A percentile compares a stretch with the other conserved stretches of the same genome.
These are phyloP conservation scores for Alternaria gansuensis DNA, from an alignment of 2,329 filamentous ascomycete genomes.

Conservation along the genomic window DNA sequence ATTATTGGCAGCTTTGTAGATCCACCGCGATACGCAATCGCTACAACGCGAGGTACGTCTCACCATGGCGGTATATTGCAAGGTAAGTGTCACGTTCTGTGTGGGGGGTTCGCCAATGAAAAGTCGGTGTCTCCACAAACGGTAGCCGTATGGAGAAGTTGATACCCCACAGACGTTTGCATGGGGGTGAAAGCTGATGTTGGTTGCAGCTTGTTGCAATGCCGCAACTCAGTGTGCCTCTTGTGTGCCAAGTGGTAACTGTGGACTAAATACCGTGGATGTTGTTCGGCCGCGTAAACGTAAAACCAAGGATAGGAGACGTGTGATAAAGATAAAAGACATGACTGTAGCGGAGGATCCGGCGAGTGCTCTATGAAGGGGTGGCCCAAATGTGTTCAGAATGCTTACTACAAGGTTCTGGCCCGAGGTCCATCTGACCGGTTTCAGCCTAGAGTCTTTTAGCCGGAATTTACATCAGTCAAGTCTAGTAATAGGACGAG, in stretches of 20 bases:
- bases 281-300: conserved; percentile 1
- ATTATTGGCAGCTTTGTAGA: conserved; percentile 2
- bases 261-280: no score
- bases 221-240: not conserved
- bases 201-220: not conserved
- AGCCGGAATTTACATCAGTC: not conserved
- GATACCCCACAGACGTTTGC: conserved; percentile 1
- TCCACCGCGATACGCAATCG: not conserved
- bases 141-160: conserved; percentile 5
- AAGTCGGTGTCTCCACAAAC: conserved; percentile 1
- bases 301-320: not conserved
- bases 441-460: conserved; percentile 2
- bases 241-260: not conserved
- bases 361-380: conserved; percentile 2
- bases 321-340: conserved; percentile 1
- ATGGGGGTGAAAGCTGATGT: not conserved
- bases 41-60: not conserved
- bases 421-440: not conserved
- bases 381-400: conserved; percentile 1
- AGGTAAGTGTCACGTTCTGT: not conserved
- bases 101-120: not conserved
- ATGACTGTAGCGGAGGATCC: conserved; percentile 4
- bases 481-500: conserved; percentile 1
- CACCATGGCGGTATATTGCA: not conserved
- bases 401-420: conserved; percentile 5